Evolutionary conservation across 2,329 filamentous ascomycete species (phyloP).

Genomic region (Knoxdaviesia capensis): DNA sequence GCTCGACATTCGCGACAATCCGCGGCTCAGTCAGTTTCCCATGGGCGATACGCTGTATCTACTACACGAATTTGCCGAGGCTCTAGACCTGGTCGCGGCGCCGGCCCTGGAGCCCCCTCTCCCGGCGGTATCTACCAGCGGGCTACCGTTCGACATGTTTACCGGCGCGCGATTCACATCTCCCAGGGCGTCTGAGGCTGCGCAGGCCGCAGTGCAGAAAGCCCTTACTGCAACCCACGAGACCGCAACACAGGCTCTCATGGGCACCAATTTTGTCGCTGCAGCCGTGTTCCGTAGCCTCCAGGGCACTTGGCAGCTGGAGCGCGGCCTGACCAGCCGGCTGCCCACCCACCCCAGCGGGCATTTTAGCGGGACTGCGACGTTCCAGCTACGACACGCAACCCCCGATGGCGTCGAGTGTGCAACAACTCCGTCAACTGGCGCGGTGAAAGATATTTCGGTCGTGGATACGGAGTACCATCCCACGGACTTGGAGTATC

Average conservation of each 20-base stretch:
- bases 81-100: conserved; percentile 29
- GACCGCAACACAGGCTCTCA: conserved; percentile 20
- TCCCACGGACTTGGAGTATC: conserved; percentile 31
- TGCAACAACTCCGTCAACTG: conserved; percentile 3
- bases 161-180: conserved; percentile 34
- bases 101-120: conserved; percentile 9
- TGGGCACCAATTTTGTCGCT: conserved; percentile 31
- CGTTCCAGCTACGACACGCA: conserved; percentile 40
- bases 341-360: conserved; percentile 41
- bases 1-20: conserved; percentile 28
- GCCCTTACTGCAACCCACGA: conserved; percentile 25
- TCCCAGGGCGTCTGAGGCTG: conserved; percentile 15
- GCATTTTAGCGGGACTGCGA: conserved; percentile 41
- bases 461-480: too few relatives aligned
- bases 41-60: conserved; percentile 67
- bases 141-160: conserved; percentile 28
- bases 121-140: conserved; percentile 19
- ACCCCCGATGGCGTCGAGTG: conserved; percentile 30
- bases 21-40: conserved; percentile 47
- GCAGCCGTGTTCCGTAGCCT: conserved; percentile 50
- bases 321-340: conserved; percentile 31
- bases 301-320: conserved; percentile 48
- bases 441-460: background rate
- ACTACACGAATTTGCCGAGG: conserved; percentile 47
- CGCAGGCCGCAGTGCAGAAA: conserved; percentile 16